phyloP scores from a whole-genome alignment of 164 flowering plant species.

The Vitis rupestris region DNA sequence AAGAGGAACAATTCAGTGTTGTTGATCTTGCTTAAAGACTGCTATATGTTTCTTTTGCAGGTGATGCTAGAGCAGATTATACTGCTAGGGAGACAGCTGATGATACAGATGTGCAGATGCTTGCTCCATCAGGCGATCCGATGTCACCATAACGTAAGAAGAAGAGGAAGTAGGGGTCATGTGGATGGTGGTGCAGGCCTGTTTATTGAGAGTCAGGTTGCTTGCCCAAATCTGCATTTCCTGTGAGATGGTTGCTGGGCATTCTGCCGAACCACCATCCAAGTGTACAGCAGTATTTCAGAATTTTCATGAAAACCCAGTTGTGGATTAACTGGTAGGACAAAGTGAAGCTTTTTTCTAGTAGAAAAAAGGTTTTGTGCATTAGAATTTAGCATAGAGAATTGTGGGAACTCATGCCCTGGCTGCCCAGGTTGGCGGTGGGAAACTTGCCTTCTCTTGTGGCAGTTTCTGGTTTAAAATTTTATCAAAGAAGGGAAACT shows the following conservation, averaged over 20 bases:
- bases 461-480: constrained; percentile 42
- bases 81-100: constrained; percentile 17
- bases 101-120: constrained; percentile 34
- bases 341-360: constrained; percentile 6
- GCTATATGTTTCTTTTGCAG: constrained; percentile 15
- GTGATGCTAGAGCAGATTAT: constrained; percentile 22
- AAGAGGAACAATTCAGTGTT: no score
- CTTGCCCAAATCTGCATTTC: constrained; percentile 9
- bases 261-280: neutral
- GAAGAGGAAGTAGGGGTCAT: no score
- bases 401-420: constrained; percentile 13
- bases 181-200: constrained; percentile 14
- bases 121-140: constrained; percentile 35
- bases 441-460: constrained; percentile 43
- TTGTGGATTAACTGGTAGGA: constrained; percentile 8
- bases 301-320: constrained; percentile 3
- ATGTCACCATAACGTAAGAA: constrained; percentile 31
- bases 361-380: constrained; percentile 13
- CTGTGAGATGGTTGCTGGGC: neutral
- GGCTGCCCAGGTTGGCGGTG: constrained; percentile 60
- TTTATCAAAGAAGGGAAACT: constrained; percentile 5
- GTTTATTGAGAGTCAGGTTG: constrained; percentile 15
- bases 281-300: constrained; percentile 33
- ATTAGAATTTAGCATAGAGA: constrained; percentile 19
- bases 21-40: no score